phyloP scores from a whole-genome alignment of 345 rosid species.

The Lepidium sativum region DNA sequence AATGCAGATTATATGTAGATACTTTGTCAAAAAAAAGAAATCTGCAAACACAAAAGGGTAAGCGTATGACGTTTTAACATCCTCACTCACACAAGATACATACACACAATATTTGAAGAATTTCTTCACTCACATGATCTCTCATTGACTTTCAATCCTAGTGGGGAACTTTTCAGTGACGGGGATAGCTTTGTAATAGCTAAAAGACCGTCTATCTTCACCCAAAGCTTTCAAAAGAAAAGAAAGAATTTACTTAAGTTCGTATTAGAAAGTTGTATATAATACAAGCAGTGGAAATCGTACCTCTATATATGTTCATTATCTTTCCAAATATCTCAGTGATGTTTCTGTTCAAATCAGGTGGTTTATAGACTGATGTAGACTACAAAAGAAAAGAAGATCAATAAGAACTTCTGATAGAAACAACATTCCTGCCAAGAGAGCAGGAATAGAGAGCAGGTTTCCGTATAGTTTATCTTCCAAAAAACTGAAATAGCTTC shows the following conservation, averaged over 20 bases:
- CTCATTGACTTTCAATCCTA: constrained; percentile 80
- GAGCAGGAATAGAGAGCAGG: no score
- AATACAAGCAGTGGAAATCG: background rate
- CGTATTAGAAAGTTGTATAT: background rate
- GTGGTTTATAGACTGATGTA: constrained; percentile 55
- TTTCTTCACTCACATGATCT: constrained; percentile 70
- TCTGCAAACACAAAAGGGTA: background rate
- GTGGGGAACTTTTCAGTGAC: constrained; percentile 82
- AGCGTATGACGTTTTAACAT: background rate
- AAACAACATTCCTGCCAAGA: background rate
- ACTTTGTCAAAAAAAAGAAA: background rate
- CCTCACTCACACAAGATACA: background rate
- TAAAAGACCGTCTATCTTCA: constrained; percentile 88
- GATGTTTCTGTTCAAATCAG: constrained; percentile 72
- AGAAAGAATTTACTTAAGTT: background rate
- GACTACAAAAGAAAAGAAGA: constrained; percentile 26
- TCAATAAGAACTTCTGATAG: background rate
- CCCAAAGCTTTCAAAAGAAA: constrained; percentile 60
- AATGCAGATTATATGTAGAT: background rate
- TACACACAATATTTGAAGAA: background rate
- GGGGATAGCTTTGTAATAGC: constrained; percentile 85
- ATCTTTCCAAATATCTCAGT: constrained; percentile 88
- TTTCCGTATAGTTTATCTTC: background rate
- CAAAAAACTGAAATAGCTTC: background rate
- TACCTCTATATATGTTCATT: constrained; percentile 79